These are phyloP conservation scores for Mortierella sp. DNA, from an alignment of 371 early-diverging fungal genomes.

Conservation along the genomic window DNA sequence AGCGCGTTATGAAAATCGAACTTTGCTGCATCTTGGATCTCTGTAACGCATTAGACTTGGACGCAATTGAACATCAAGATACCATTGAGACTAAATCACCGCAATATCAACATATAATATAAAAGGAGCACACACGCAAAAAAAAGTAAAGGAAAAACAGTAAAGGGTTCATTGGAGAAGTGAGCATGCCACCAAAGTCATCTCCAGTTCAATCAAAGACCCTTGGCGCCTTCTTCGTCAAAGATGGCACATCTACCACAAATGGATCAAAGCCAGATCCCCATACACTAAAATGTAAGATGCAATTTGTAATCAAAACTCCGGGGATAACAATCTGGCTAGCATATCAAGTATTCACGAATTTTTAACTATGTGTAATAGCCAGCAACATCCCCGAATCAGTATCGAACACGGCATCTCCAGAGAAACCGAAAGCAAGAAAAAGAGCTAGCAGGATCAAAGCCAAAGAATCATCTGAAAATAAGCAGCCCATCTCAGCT, in stretches of 20 bases:
- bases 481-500: conserved; percentile 1
- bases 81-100: not conserved
- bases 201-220: conserved; percentile 14
- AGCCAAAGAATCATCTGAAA: conserved; percentile 11
- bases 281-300: conserved; percentile 6
- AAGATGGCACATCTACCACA: not conserved
- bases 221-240: conserved; percentile 14
- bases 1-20: not conserved
- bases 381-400: not conserved
- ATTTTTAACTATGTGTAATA: not conserved
- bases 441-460: conserved; percentile 22
- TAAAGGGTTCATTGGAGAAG: conserved; percentile 8
- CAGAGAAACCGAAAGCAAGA: conserved; percentile 16
- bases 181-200: conserved; percentile 23
- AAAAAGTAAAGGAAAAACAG: not conserved
- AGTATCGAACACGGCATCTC: not conserved
- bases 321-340: not conserved
- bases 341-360: not conserved
- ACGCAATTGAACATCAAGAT: not conserved
- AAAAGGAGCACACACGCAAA: not conserved
- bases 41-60: not conserved
- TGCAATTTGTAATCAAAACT: not conserved
- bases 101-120: not conserved
- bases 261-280: not conserved
- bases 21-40: conserved; percentile 8